Evolutionary conservation across 1,284 basidiomycete species (phyloP).

Genomic region (Sparassis latifolia): DNA sequence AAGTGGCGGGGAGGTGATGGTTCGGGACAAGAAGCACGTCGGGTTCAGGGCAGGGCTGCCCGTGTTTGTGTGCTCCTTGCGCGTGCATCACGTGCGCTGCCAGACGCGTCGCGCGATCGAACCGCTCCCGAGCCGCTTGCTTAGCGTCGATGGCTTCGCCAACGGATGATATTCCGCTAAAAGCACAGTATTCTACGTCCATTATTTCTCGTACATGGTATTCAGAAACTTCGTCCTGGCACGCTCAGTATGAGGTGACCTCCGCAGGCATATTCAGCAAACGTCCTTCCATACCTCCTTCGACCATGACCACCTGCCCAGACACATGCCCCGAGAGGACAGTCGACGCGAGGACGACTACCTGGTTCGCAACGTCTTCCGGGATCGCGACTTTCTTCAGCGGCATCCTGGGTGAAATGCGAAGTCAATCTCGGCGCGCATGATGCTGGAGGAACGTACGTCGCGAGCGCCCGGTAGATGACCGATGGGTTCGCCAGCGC

Average conservation of each 20-base stretch:
- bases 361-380: conserved; percentile 59
- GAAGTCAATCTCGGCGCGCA: no score
- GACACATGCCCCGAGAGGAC: conserved; percentile 65
- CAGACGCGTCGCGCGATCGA: no score
- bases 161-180: no score
- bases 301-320: conserved; percentile 65
- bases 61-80: background rate
- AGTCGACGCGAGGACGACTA: conserved; percentile 56
- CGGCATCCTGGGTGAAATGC: conserved; percentile 42
- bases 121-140: no score
- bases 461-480: conserved; percentile 53
- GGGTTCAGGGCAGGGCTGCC: background rate
- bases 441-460: conserved; percentile 35
- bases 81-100: background rate
- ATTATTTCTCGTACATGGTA: no score
- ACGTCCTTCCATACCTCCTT: conserved; percentile 74
- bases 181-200: no score
- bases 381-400: conserved; percentile 65
- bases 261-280: conserved; percentile 38
- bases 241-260: conserved; percentile 2
- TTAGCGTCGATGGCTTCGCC: no score
- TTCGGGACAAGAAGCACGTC: conserved; percentile 8
- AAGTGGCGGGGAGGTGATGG: conserved; percentile 14
- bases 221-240: no score
- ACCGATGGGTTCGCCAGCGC: conserved; percentile 38